Evolutionary conservation across 176 grass and related monocot genomes (phyloP).

Genomic region (bread wheat (Triticum aestivum)): IWGSC_CS_RefSeq_v2.1 NC_057801.1:753825464-753825963

Average conservation of each 20-base stretch:
- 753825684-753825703: slow-evolving; percentile 69
- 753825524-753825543: neutral
- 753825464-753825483: slow-evolving; percentile 29
- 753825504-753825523: neutral
- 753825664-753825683: slow-evolving; percentile 88
- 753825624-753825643: slow-evolving; percentile 61
- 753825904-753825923: too few relatives aligned
- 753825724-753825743: slow-evolving; percentile 86
- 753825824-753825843: too few relatives aligned
- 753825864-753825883: too few relatives aligned
- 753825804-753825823: too few relatives aligned
- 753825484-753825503: neutral
- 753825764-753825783: slow-evolving; percentile 57
- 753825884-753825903: too few relatives aligned
- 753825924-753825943: too few relatives aligned
- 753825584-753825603: slow-evolving; percentile 72
- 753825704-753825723: slow-evolving; percentile 77
- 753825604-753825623: slow-evolving; percentile 51
- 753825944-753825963: too few relatives aligned
- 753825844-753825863: neutral
- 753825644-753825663: slow-evolving; percentile 84
- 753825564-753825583: slow-evolving; percentile 69
- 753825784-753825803: too few relatives aligned
- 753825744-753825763: slow-evolving; percentile 73
- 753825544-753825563: slow-evolving; percentile 35